Evolutionary conservation across 805 yeast genomes (phyloP).

Genomic region (Metschnikowia baotianmanensis): DNA sequence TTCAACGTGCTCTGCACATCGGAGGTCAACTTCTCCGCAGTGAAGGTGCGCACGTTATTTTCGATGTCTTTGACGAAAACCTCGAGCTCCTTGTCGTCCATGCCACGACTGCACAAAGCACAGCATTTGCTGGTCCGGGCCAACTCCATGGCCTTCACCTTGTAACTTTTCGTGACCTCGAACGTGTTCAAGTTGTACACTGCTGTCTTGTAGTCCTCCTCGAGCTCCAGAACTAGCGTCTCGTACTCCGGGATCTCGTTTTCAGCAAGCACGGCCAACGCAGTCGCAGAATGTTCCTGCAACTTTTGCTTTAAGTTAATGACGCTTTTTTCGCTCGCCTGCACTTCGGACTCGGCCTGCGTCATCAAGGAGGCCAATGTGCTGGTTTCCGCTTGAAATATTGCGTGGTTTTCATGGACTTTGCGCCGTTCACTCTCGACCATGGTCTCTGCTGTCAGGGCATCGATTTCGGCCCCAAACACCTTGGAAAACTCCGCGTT

Average conservation of each 20-base stretch:
- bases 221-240: slow-evolving; percentile 50
- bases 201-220: slow-evolving; percentile 58
- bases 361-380: neutral
- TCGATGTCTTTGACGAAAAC: slow-evolving; percentile 29
- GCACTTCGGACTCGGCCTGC: neutral
- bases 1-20: slow-evolving; percentile 30
- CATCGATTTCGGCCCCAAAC: slow-evolving; percentile 16
- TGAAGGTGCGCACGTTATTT: slow-evolving; percentile 28
- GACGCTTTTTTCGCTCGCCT: slow-evolving; percentile 2
- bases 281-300: slow-evolving; percentile 12
- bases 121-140: slow-evolving; percentile 63
- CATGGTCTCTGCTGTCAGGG: slow-evolving; percentile 14
- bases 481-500: slow-evolving; percentile 19
- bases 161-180: slow-evolving; percentile 68
- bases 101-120: slow-evolving; percentile 67
- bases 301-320: slow-evolving; percentile 4
- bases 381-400: slow-evolving; percentile 1
- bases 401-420: neutral
- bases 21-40: slow-evolving; percentile 26
- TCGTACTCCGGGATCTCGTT: slow-evolving; percentile 52
- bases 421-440: slow-evolving; percentile 10
- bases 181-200: slow-evolving; percentile 65
- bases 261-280: slow-evolving; percentile 28
- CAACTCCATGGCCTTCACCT: slow-evolving; percentile 60
- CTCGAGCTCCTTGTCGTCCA: slow-evolving; percentile 42